Evolutionary conservation across 495 filamentous ascomycete genomes (phyloP).

Genomic region (Tuber brumale): DNA sequence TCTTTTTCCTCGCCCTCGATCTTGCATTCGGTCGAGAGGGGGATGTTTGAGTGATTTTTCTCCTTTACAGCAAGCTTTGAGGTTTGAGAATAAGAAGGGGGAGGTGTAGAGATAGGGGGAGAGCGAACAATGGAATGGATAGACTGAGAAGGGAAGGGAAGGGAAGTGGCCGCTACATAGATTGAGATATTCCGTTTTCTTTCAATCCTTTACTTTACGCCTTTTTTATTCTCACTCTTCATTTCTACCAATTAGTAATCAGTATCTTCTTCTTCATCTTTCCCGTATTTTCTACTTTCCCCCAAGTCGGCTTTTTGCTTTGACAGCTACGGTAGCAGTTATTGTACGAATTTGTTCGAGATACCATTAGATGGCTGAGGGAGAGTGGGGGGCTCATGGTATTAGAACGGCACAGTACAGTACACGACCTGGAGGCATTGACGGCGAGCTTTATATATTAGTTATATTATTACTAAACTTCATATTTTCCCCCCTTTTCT

Average conservation of each 20-base stretch:
- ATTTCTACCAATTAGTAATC: background rate
- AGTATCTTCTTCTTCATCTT: background rate
- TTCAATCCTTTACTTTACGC: background rate
- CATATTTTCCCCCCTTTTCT: background rate
- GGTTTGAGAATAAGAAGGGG: background rate
- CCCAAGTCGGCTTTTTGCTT: background rate
- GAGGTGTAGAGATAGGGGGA: background rate
- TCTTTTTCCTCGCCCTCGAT: background rate
- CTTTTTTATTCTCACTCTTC: background rate
- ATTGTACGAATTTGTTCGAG: background rate
- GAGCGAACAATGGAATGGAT: background rate
- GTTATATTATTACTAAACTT: background rate
- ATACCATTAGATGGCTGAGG: background rate
- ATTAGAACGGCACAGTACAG: background rate
- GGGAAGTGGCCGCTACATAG: background rate
- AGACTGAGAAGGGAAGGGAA: background rate
- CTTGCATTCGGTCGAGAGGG: background rate
- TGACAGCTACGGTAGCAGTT: background rate
- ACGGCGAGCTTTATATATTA: background rate
- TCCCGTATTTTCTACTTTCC: background rate
- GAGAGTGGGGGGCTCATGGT: background rate
- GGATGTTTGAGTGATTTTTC: background rate
- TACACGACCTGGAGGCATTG: background rate
- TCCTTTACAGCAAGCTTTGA: background rate
- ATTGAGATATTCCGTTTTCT: background rate